phyloP scores from a whole-genome alignment of 2,329 filamentous ascomycete species.

The Diaporthe caulivora region DNA sequence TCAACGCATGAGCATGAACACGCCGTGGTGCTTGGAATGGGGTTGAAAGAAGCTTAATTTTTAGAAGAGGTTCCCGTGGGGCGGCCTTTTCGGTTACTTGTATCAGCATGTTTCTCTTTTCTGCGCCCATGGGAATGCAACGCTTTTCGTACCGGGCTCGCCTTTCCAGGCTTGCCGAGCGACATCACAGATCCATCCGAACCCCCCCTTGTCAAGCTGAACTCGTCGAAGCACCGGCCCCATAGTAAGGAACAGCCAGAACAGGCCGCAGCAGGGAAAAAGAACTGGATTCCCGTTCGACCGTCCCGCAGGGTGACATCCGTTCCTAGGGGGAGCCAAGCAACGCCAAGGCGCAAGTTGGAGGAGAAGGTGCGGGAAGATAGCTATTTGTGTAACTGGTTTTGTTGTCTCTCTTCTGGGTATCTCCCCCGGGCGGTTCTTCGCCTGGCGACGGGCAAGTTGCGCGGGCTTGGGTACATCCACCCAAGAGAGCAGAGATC shows the following conservation, averaged over 20 bases:
- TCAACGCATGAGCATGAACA: conserved; percentile 18
- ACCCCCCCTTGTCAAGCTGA: conserved; percentile 16
- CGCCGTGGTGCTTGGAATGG: conserved; percentile 19
- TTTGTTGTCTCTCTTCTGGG: background rate
- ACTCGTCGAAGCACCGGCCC: conserved; percentile 3
- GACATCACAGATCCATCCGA: background rate
- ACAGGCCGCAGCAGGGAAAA: background rate
- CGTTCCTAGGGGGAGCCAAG: background rate
- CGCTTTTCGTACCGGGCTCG: background rate
- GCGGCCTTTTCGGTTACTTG: conserved; percentile 21
- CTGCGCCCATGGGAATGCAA: background rate
- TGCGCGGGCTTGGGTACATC: background rate
- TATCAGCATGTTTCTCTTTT: background rate
- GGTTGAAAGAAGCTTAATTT: conserved; percentile 17
- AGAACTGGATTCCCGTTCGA: conserved; percentile 23
- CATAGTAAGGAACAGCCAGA: conserved; percentile 9
- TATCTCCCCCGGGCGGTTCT: too few species aligned
- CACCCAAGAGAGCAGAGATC: background rate
- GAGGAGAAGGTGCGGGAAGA: background rate
- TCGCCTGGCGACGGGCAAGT: background rate
- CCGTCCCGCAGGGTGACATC: conserved; percentile 4
- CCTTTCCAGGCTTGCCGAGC: conserved; percentile 9
- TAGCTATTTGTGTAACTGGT: conserved; percentile 13
- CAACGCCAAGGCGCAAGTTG: conserved; percentile 11
- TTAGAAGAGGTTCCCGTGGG: background rate